phyloP scores from a whole-genome alignment of 2,329 filamentous ascomycete species.

The Penicillium thymicola region DNA sequence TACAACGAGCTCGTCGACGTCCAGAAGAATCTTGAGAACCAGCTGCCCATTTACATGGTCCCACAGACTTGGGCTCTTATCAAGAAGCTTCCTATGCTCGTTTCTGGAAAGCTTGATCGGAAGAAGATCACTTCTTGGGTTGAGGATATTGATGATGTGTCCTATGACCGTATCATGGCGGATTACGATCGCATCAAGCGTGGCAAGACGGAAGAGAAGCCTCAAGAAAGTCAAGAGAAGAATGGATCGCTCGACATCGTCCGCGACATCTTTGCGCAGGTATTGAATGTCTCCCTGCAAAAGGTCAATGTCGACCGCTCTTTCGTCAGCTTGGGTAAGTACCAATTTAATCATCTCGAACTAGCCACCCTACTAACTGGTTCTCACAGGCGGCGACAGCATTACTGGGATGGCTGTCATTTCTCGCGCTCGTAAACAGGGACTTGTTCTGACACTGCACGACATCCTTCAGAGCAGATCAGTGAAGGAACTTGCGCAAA shows the following conservation, averaged over 20 bases:
- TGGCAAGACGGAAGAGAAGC: slow-evolving; percentile 20
- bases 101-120: slow-evolving; percentile 39
- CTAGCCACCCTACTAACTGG: slow-evolving; percentile 6
- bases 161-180: slow-evolving; percentile 41
- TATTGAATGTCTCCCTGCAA: slow-evolving; percentile 35
- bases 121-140: slow-evolving; percentile 45
- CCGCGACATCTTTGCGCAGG: slow-evolving; percentile 34
- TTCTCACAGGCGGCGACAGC: slow-evolving; percentile 36
- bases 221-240: slow-evolving; percentile 14
- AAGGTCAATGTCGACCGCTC: slow-evolving; percentile 35
- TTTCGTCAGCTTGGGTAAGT: slow-evolving; percentile 38
- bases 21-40: slow-evolving; percentile 40
- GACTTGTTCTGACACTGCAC: slow-evolving; percentile 33
- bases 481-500: slow-evolving; percentile 30
- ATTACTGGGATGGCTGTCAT: slow-evolving; percentile 41
- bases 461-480: slow-evolving; percentile 36
- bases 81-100: slow-evolving; percentile 40
- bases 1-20: slow-evolving; percentile 30
- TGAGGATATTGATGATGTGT: slow-evolving; percentile 38
- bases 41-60: slow-evolving; percentile 47
- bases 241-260: slow-evolving; percentile 22
- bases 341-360: background rate
- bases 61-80: slow-evolving; percentile 43
- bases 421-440: slow-evolving; percentile 36
- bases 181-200: slow-evolving; percentile 32